These are phyloP conservation scores for maize (Zea mays) DNA, from an alignment of 176 grass and related monocot species.

Conservation along the genomic window DNA sequence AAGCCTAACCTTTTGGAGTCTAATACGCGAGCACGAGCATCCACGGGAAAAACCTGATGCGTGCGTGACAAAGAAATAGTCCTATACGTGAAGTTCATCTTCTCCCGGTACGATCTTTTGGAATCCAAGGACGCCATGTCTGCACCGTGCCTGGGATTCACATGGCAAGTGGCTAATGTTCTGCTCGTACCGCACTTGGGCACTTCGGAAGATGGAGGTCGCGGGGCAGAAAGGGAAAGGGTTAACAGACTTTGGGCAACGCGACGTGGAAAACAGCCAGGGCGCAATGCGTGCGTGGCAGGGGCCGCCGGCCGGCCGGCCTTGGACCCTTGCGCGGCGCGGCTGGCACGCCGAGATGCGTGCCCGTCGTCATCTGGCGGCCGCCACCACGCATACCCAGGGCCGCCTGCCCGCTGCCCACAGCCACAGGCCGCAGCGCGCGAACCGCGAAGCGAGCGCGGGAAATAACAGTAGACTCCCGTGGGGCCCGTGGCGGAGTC, in stretches of 20 bases:
- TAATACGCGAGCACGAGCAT: too few species aligned
- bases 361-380: background rate
- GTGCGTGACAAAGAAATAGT: background rate
- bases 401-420: background rate
- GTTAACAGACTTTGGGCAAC: background rate
- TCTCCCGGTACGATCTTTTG: background rate
- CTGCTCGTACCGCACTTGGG: background rate
- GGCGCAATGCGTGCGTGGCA: background rate
- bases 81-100: background rate
- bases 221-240: background rate
- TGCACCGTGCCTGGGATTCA: background rate
- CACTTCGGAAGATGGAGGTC: background rate
- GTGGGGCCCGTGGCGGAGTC: constrained; percentile 11
- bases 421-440: background rate
- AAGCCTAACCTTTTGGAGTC: too few species aligned
- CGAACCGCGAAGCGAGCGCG: background rate
- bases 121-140: background rate
- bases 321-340: background rate
- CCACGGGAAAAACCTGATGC: background rate
- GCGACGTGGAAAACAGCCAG: background rate
- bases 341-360: constrained; percentile 31
- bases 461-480: background rate
- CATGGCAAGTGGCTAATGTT: background rate
- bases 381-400: constrained; percentile 13
- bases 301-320: background rate